Evolutionary conservation across 805 yeast species (phyloP).

Genomic region (Candida verbasci): DNA sequence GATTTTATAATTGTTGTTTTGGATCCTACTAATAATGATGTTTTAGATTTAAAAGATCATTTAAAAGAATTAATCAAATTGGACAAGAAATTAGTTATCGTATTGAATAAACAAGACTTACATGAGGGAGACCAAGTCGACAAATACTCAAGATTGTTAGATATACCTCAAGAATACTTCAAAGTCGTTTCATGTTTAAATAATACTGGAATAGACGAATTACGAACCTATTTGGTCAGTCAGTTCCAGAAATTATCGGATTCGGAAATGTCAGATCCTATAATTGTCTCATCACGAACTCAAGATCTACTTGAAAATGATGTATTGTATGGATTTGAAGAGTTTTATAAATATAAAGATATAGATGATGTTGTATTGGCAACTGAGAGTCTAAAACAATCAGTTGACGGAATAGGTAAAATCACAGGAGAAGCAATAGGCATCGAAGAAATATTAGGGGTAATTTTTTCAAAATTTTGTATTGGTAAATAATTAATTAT

Average conservation of each 20-base stretch:
- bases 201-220: slow-evolving; percentile 49
- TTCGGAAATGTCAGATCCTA: slow-evolving; percentile 55
- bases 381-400: slow-evolving; percentile 64
- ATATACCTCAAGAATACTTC: slow-evolving; percentile 13
- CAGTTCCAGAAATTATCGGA: slow-evolving; percentile 47
- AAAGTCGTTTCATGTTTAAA: slow-evolving; percentile 56
- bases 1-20: slow-evolving; percentile 65
- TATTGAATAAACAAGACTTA: slow-evolving; percentile 62
- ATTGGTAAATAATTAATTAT: slow-evolving; percentile 67
- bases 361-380: slow-evolving; percentile 81
- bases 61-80: slow-evolving; percentile 13
- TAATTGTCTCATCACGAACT: slow-evolving; percentile 69
- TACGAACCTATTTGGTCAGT: slow-evolving; percentile 39
- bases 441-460: slow-evolving; percentile 85
- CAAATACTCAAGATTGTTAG: slow-evolving; percentile 10
- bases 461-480: slow-evolving; percentile 87
- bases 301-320: slow-evolving; percentile 72
- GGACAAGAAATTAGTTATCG: slow-evolving; percentile 34
- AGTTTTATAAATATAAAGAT: slow-evolving; percentile 49
- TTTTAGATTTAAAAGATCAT: slow-evolving; percentile 6
- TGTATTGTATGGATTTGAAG: slow-evolving; percentile 69
- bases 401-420: slow-evolving; percentile 85
- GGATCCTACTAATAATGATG: slow-evolving; percentile 41
- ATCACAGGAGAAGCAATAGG: slow-evolving; percentile 89
- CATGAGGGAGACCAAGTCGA: slow-evolving; percentile 15